Evolutionary conservation across 108 stramenopile genomes (phyloP), one percentile per base, ranked within the genome.

Genomic region (Pseudonitzschia pungens): DNA sequence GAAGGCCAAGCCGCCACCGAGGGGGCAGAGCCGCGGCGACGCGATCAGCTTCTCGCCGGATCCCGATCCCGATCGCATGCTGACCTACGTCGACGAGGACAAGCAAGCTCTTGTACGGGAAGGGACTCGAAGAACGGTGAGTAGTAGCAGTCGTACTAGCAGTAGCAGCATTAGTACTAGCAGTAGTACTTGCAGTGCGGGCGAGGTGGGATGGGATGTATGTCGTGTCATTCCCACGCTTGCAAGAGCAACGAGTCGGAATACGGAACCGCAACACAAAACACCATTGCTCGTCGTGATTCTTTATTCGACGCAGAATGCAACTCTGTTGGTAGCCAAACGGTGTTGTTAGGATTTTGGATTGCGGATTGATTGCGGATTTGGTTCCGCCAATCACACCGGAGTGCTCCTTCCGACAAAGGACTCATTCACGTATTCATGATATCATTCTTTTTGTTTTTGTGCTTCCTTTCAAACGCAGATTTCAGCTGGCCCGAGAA

Each of bases 1-100:
- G 73, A 67, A 82, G 31, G 80, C 78, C 27, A 78, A 33, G 14
- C 81, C 79, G 20, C 57, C 57, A 24, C 4, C 14, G 16, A 18
- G 16, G 45, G 68, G 26, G 51, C 24, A 36, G 43, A 2, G 2
- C 54, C 54, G 26, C 21, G 45, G 45, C 16, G 29, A 27, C 29
- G 27, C 15, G 10, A 33, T 50, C 9, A 74, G 68, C n/a, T 83
- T 85, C 43, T 60, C 66, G 36, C 87, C 86, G 15, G 87, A 87
- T 67, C 59, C 76, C 44, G 87, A 87, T 71, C 87, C 87, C 0
- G 87, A 87, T 78, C 81, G 87, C 16, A 87, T 87, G 87, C 62
- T 87, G 50, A 84, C 87, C 32, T 86, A 74, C 45, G 45, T 71
- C 55, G 70, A 74, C 31, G 68, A 77, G 16, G 74, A 87, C 60